These are phyloP conservation scores for Talaromyces amestolkiae DNA, from an alignment of 2,329 filamentous ascomycete genomes.

Conservation along the genomic window DNA sequence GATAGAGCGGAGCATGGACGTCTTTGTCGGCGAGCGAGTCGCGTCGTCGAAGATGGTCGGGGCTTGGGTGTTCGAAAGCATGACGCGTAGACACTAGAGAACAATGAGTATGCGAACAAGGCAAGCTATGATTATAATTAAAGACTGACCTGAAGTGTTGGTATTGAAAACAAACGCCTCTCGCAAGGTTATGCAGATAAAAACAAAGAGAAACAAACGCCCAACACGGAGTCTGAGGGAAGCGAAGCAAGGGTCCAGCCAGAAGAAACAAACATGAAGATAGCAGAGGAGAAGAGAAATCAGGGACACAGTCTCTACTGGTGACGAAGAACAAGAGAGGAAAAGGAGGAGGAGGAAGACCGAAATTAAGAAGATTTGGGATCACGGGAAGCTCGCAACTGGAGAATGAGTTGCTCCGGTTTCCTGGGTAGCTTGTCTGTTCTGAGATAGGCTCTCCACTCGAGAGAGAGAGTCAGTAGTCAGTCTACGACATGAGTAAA, in stretches of 20 bases:
- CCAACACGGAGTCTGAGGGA: not conserved
- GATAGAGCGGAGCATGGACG: constrained; percentile 54
- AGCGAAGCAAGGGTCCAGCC: constrained; percentile 12
- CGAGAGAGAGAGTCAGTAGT: not conserved
- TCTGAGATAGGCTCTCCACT: constrained; percentile 4
- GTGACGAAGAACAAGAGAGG: constrained; percentile 8
- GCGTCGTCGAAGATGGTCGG: constrained; percentile 41
- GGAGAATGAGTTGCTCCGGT: constrained; percentile 8
- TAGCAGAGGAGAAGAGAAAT: not conserved
- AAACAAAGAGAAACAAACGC: constrained; percentile 6
- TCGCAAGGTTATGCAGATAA: constrained; percentile 5
- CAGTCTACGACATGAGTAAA: too few relatives aligned
- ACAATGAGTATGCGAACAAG: not conserved
- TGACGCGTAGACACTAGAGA: constrained; percentile 22
- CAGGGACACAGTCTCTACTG: constrained; percentile 3
- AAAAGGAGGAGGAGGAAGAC: constrained; percentile 3
- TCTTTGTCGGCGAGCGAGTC: constrained; percentile 32
- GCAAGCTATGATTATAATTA: not conserved
- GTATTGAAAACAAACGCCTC: not conserved
- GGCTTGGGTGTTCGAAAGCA: constrained; percentile 33
- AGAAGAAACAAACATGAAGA: constrained; percentile 12
- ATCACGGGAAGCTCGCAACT: not conserved
- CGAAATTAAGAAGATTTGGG: not conserved
- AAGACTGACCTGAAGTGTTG: not conserved
- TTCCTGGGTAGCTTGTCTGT: constrained; percentile 7